Conservation (phyloP, 306 rosid species). For the cucumber (Cucumis sativus) region Cucumber_9930_V3 NC_026659.2:4097501-4098000, state of each 20-base stretch:
- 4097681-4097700: neutral
- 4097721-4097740: neutral
- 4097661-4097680: neutral
- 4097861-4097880: neutral
- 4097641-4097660: too few relatives aligned
- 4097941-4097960: neutral
- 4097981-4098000: neutral
- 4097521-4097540: too few relatives aligned
- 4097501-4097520: neutral
- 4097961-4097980: neutral
- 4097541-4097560: too few relatives aligned
- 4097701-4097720: neutral
- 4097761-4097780: neutral
- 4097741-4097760: constrained; percentile 1
- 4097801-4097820: neutral
- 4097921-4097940: constrained; percentile 5
- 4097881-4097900: neutral
- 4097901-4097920: constrained; percentile 6
- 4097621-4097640: too few relatives aligned
- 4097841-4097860: neutral
- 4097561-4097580: too few relatives aligned
- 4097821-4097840: neutral
- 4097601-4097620: too few relatives aligned
- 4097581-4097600: too few relatives aligned
- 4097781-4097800: neutral